phyloP scores from a whole-genome alignment of 2,329 filamentous ascomycete genomes.

The Aureobasidium namibiae region DNA sequence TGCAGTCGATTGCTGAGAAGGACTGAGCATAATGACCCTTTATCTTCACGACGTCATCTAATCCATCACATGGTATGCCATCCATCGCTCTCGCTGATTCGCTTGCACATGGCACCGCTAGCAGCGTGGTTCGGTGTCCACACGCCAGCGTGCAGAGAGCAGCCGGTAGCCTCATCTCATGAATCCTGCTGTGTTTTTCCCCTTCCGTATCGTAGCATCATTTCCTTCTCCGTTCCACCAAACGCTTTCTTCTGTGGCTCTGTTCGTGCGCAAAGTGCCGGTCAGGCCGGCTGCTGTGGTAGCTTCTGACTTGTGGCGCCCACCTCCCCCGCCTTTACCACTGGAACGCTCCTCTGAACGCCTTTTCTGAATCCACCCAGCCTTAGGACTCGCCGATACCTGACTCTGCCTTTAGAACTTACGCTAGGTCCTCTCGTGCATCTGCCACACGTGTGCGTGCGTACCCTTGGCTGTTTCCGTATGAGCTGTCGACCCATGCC shows the following conservation, averaged over 20 bases:
- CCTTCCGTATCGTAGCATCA: constrained; percentile 9
- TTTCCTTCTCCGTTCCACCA: constrained; percentile 6
- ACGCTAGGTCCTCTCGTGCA: constrained; percentile 2
- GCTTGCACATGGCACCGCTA: background rate
- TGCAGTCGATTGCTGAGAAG: constrained; percentile 98
- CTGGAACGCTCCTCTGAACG: constrained; percentile 5
- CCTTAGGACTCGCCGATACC: constrained; percentile 7
- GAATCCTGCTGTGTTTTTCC: constrained; percentile 7
- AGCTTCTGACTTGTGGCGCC: constrained; percentile 13
- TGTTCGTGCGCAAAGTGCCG: background rate
- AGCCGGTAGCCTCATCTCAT: constrained; percentile 4
- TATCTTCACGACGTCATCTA: constrained; percentile 9
- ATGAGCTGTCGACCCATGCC: background rate
- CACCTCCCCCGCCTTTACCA: background rate
- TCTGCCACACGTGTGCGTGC: background rate
- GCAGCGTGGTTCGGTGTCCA: background rate
- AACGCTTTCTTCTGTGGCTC: background rate
- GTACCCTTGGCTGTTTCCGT: background rate
- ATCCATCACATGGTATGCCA: constrained; percentile 7
- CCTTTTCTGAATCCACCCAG: background rate
- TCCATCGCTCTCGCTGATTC: constrained; percentile 6
- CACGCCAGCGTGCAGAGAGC: background rate
- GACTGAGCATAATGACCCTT: constrained; percentile 52
- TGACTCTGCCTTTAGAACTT: constrained; percentile 1
- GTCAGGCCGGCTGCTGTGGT: constrained; percentile 1